Conservation (phyloP, 1,139 yeast species). For the Magnusiomyces ingens region DNA sequence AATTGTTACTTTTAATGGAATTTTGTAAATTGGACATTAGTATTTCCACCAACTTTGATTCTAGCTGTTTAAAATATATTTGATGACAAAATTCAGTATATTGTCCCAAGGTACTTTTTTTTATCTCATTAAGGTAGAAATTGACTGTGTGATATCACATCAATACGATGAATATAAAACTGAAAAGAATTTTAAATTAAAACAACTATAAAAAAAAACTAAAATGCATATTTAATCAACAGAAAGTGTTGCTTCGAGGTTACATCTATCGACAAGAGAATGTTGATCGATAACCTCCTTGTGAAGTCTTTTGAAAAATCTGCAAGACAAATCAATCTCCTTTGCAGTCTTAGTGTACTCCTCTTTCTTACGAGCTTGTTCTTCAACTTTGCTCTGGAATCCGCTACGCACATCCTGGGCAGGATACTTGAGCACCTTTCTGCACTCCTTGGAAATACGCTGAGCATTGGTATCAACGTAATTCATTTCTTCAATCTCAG, state of each 20-base stretch:
- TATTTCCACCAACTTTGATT: too few relatives aligned
- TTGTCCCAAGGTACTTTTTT: too few relatives aligned
- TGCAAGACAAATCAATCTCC: conserved; percentile 49
- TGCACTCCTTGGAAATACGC: conserved; percentile 73
- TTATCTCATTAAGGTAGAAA: too few relatives aligned
- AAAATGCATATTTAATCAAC: conserved; percentile 4
- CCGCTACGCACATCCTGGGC: conserved; percentile 74
- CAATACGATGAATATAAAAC: too few relatives aligned
- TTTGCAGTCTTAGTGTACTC: conserved; percentile 48
- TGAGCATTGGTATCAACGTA: conserved; percentile 73
- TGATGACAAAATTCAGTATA: too few relatives aligned
- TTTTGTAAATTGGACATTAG: too few relatives aligned
- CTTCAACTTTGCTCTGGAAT: conserved; percentile 65
- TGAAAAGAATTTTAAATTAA: too few relatives aligned
- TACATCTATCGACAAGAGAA: conserved; percentile 22
- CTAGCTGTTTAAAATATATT: too few relatives aligned
- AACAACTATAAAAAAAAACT: too few relatives aligned
- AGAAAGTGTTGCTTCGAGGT: conserved; percentile 17
- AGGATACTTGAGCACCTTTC: conserved; percentile 75
- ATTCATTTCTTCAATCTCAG: conserved; percentile 57
- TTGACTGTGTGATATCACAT: too few relatives aligned
- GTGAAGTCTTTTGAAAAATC: conserved; percentile 53
- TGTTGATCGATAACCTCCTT: conserved; percentile 30
- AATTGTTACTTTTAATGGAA: too few relatives aligned
- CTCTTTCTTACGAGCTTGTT: conserved; percentile 53